Conservation (phyloP, 2,329 filamentous ascomycete genomes). For the Colletotrichum lini region DNA sequence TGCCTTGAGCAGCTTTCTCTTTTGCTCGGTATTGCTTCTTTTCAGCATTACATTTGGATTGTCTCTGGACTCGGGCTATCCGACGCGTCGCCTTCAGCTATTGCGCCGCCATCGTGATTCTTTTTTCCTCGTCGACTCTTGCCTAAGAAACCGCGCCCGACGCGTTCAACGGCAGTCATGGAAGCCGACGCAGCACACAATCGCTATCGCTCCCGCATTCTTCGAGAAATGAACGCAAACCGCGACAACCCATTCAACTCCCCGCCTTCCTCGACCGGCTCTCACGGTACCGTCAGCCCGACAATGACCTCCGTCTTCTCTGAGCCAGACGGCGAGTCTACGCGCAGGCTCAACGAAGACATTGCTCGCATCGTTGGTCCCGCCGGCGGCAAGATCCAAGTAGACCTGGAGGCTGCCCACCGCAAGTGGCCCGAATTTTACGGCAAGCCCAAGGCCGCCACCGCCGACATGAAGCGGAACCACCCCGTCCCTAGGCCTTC, state of each 20-base stretch:
- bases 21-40: conserved; percentile 40
- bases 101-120: conserved; percentile 32
- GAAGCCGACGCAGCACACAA: conserved; percentile 56
- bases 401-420: conserved; percentile 62
- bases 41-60: conserved; percentile 34
- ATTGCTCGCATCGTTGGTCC: conserved; percentile 60
- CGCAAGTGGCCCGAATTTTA: conserved; percentile 69
- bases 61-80: not conserved
- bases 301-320: conserved; percentile 68
- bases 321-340: conserved; percentile 68
- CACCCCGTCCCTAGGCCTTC: conserved; percentile 18
- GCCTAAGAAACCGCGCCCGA: conserved; percentile 35
- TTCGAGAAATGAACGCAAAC: conserved; percentile 67
- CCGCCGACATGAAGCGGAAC: conserved; percentile 25
- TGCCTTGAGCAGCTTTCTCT: conserved; percentile 37
- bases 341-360: conserved; percentile 64
- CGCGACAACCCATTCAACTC: conserved; percentile 71
- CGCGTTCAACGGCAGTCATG: conserved; percentile 50
- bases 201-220: conserved; percentile 63
- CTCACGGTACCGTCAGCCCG: conserved; percentile 69
- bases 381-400: conserved; percentile 53
- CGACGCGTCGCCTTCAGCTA: conserved; percentile 29
- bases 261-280: conserved; percentile 70
- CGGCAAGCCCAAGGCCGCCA: conserved; percentile 54
- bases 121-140: conserved; percentile 33